These are phyloP conservation scores for Phoma sp. DNA, from an alignment of 2,329 filamentous ascomycete genomes.

Conservation along the genomic window DNA sequence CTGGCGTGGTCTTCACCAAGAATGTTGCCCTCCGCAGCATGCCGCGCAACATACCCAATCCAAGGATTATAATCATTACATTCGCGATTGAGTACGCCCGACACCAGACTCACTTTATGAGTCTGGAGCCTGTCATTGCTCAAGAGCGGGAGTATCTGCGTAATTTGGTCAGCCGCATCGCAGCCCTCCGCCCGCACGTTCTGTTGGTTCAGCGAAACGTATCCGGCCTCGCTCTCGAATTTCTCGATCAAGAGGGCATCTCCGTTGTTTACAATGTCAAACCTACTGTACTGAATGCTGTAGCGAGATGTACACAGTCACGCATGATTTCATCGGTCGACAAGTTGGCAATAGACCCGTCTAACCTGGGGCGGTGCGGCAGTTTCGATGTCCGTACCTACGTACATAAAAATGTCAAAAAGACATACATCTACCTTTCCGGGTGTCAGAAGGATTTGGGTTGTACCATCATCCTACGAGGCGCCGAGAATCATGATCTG, in stretches of 20 bases:
- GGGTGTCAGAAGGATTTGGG: conserved; percentile 89
- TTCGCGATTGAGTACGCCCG: conserved; percentile 96
- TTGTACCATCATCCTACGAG: conserved; percentile 91
- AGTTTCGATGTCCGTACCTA: conserved; percentile 97
- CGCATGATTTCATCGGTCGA: conserved; percentile 94
- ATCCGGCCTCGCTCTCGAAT: conserved; percentile 86
- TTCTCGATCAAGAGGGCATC: conserved; percentile 86
- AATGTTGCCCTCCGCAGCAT: conserved; percentile 97
- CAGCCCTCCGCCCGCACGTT: conserved; percentile 81
- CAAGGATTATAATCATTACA: conserved; percentile 88
- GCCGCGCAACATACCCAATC: conserved; percentile 82
- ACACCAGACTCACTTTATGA: conserved; percentile 96
- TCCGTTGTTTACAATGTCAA: conserved; percentile 97
- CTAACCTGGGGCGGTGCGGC: conserved; percentile 78
- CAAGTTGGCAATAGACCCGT: conserved; percentile 78
- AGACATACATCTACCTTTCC: conserved; percentile 94
- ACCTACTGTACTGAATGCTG: conserved; percentile 90
- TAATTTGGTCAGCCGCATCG: conserved; percentile 90
- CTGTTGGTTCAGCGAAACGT: conserved; percentile 93
- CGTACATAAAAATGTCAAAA: conserved; percentile 81
- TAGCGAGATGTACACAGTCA: conserved; percentile 89
- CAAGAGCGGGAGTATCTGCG: conserved; percentile 94
- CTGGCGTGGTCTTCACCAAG: conserved; percentile 95
- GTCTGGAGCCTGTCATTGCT: conserved; percentile 91
- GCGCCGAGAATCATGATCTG: conserved; percentile 73